phyloP scores from a whole-genome alignment of 2,329 filamentous ascomycete species.

The Ascochyta viciae-villosae region DNA sequence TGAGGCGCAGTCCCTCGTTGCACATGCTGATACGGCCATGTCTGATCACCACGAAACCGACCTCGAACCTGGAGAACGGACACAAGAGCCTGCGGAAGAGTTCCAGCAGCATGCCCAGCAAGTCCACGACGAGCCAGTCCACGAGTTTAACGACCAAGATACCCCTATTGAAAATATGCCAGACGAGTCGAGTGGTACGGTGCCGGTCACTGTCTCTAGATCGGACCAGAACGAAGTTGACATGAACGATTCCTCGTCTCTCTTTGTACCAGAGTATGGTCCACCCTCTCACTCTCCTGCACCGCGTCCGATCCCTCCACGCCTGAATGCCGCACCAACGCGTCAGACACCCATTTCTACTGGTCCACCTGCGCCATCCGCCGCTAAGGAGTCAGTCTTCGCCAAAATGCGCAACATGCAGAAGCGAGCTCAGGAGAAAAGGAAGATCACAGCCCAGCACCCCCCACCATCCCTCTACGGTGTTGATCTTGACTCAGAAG shows the following conservation, averaged over 20 bases:
- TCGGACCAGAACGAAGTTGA: not conserved
- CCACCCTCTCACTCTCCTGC: not conserved
- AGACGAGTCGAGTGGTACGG: not conserved
- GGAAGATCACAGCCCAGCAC: slow-evolving; percentile 6
- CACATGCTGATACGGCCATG: too few relatives aligned
- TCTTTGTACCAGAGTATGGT: slow-evolving; percentile 23
- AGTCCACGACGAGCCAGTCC: not conserved
- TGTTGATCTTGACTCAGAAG: slow-evolving; percentile 13
- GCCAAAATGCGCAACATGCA: slow-evolving; percentile 22
- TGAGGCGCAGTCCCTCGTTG: not conserved
- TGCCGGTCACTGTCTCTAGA: not conserved
- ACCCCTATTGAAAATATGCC: not conserved
- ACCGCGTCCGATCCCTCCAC: not conserved
- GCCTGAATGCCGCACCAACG: not conserved
- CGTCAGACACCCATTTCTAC: not conserved
- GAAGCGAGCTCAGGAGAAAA: slow-evolving; percentile 10
- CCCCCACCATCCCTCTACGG: not conserved
- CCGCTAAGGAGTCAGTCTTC: not conserved
- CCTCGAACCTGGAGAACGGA: not conserved
- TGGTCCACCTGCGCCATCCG: not conserved
- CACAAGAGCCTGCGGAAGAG: too few relatives aligned
- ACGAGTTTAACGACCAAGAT: not conserved
- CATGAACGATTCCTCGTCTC: slow-evolving; percentile 10
- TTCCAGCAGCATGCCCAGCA: not conserved
- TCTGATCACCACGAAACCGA: not conserved